Evolutionary conservation across 306 rosid genomes (phyloP).

Genomic region (Sicyos baderoa): DNA sequence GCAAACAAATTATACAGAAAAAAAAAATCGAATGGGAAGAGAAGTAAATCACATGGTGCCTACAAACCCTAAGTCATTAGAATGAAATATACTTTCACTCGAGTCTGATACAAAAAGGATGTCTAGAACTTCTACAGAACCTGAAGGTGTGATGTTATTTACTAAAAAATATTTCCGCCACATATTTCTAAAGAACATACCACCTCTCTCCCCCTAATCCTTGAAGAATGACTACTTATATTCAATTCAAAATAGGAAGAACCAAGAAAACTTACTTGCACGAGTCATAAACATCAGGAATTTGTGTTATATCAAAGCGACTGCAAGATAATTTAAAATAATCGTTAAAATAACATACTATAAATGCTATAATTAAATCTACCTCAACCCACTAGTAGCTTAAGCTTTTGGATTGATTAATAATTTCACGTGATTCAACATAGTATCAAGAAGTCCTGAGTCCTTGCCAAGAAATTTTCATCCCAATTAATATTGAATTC

Average conservation of each 20-base stretch:
- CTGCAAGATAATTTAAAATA: conserved; percentile 42
- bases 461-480: no score
- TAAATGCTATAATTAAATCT: background rate
- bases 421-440: no score
- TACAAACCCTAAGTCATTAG: background rate
- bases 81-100: background rate
- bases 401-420: no score
- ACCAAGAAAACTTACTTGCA: conserved; percentile 73
- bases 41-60: background rate
- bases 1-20: background rate
- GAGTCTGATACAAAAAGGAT: background rate
- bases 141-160: background rate
- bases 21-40: background rate
- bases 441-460: no score
- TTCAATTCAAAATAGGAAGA: conserved; percentile 13
- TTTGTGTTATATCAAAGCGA: conserved; percentile 83
- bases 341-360: conserved; percentile 15
- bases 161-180: background rate
- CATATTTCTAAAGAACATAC: background rate
- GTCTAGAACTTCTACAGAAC: no score
- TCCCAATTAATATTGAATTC: no score
- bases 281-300: conserved; percentile 95
- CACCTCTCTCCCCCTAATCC: no score
- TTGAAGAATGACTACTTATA: background rate
- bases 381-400: no score